A percentile compares a stretch with the other conserved stretches of the same genome.
Evolutionary conservation across 2,329 filamentous ascomycete species (phyloP).

Genomic region (Paracoccidioides lutzii): DNA sequence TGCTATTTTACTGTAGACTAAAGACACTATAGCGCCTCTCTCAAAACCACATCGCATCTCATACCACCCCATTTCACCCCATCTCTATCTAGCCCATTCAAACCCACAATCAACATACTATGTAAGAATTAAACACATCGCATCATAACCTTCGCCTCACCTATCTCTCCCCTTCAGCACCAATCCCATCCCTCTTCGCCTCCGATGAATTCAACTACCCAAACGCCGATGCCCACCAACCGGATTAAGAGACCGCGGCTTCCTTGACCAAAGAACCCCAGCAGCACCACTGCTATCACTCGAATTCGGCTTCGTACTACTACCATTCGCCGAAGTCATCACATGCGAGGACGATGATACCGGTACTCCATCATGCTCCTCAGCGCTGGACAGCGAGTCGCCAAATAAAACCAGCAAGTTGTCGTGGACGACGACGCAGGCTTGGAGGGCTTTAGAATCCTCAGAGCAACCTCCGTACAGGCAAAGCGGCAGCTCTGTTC

Average conservation of each 20-base stretch:
- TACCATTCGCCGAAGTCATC: background rate
- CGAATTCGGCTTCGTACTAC: slow-evolving; percentile 8
- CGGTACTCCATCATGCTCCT: background rate
- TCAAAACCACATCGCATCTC: no score
- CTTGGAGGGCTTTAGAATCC: no score
- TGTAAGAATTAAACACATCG: no score
- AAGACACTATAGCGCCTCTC: no score
- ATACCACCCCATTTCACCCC: no score
- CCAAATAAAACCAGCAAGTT: no score
- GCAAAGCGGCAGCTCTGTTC: no score
- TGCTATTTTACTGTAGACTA: no score
- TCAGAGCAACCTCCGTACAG: no score
- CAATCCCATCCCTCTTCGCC: background rate
- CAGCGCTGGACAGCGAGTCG: background rate
- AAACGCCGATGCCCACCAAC: slow-evolving; percentile 10
- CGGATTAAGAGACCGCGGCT: slow-evolving; percentile 59
- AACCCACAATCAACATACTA: background rate
- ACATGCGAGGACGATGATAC: background rate
- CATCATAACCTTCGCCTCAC: background rate
- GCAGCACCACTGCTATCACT: slow-evolving; percentile 1
- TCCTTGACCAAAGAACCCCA: slow-evolving; percentile 21
- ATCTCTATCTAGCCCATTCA: no score
- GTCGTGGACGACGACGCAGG: no score
- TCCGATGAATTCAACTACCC: slow-evolving; percentile 2
- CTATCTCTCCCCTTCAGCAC: background rate